Evolutionary conservation across 2,329 filamentous ascomycete genomes (phyloP), one percentile per base, ranked within the genome.

Genomic region (Phoma sp.): DNA sequence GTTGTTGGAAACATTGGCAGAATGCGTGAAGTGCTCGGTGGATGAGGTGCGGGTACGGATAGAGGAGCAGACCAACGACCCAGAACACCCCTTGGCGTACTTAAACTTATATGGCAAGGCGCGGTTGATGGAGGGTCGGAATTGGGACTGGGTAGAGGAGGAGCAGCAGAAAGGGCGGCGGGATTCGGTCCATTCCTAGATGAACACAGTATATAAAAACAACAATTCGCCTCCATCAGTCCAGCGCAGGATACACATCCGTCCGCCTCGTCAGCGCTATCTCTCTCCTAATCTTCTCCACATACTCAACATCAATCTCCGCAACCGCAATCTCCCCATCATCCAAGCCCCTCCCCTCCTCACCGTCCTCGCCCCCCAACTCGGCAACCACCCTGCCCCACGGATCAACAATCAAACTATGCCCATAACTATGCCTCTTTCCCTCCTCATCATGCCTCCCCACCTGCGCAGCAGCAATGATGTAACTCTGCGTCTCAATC

Each of bases 401-500:
- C 0, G 93, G 93, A 72, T 91, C 88, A 21, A 97, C 82, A 39
- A 96, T 89, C 78, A 96, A 86, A 64, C 89, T 91, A 71, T 91
- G 88, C 0, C 93, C 93, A 76, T 95, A 96, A 74, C 91, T 96
- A 23, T 84, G 83, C 53, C 93, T 81, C 75, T 87, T 91, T 12
- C 66, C 68, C 42, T 68, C 64, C 57, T 86, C 84, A 64, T 92
- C 92, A 70, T 89, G 92, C 30, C 79, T 74, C 1, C 92, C 93
- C 5, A 68, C 65, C 75, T 97, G 93, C 32, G 92, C 93, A 1
- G 93, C 88, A 9, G 93, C 93, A 56, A 97, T 79, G 2, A 97
- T 87, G 79, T 91, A 98, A 49, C 87, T 86, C 76, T 97, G 90
- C 15, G 89, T 92, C 80, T 97, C 93, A 56, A 97, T 91, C 9